Evolutionary conservation across 768 basidiomycete genomes (phyloP), one percentile per base, ranked within the genome.

Genomic region (Jaapia argillacea): DNA sequence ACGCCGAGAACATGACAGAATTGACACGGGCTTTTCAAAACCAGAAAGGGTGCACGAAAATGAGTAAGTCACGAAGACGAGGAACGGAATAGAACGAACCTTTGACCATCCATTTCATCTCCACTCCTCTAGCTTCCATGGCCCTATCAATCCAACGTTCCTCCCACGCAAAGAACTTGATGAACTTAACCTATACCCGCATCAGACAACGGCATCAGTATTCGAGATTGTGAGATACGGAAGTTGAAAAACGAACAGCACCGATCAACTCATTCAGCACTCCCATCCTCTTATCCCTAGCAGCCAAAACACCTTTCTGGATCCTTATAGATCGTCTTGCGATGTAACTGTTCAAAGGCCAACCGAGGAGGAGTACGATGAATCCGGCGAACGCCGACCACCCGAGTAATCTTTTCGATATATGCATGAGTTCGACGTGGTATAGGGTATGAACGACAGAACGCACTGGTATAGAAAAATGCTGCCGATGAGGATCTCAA

Each of bases 151-250:
- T 82, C 87, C 88, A 89, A 10, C 74, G 71, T 33, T 79, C 71
- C 50, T 85, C 83, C 72, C 85, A 87, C 1, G 84, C 84, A 48
- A 87, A 87, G 67, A 87, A 85, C 58, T 87, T 85, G 67, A 85
- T 79, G 54, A 85, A 83, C 59, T 83, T 83, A 44, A 81, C 64
- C 74, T 77, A 36, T 3, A 47, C 5, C 21, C 10, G 14, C 13
- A 37, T 43, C 20, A 47, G 22, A 36, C 3, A 41, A 21, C 25
- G 10, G 4, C 7, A 5, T 27, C 27, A 24, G 35, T 13, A 10
- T 18, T n/a, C 21, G n/a, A 36, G 21, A 1, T 20, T 24, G 42
- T 33, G 38, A 26, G 18, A 20, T 26, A 60, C 70, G 35, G 51
- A n/a, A n/a, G n/a, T n/a, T n/a, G n/a, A n/a, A n/a, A n/a, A n/a